Evolutionary conservation across 495 filamentous ascomycete genomes (phyloP).

Genomic region (Hypoxylon perforatum): DNA sequence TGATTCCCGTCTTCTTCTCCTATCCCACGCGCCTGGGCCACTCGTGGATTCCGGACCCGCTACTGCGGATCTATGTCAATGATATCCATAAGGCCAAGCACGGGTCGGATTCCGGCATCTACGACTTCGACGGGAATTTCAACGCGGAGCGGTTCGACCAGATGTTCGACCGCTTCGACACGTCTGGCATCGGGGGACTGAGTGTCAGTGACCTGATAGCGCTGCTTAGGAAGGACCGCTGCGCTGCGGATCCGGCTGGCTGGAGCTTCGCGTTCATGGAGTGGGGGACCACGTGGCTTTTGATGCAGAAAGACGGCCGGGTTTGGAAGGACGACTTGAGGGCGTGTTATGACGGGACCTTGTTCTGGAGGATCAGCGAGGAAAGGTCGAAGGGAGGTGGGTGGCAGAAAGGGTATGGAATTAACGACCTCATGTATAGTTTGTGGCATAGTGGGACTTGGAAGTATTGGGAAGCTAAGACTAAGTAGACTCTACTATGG

Average conservation of each 20-base stretch:
- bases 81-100: constrained; percentile 36
- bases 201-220: constrained; percentile 7
- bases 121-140: constrained; percentile 30
- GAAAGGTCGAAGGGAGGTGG: constrained; percentile 32
- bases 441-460: constrained; percentile 23
- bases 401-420: constrained; percentile 45
- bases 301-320: constrained; percentile 58
- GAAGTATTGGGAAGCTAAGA: constrained; percentile 22
- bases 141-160: constrained; percentile 19
- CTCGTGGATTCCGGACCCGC: constrained; percentile 28
- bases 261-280: constrained; percentile 54
- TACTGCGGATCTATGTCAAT: constrained; percentile 30
- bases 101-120: constrained; percentile 32
- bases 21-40: constrained; percentile 27
- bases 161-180: constrained; percentile 28
- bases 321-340: constrained; percentile 61
- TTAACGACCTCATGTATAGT: constrained; percentile 17
- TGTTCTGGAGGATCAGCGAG: constrained; percentile 48
- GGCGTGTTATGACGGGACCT: constrained; percentile 54
- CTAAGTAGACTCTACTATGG: background rate
- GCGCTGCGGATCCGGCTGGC: constrained; percentile 31
- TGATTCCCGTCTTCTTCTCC: constrained; percentile 43
- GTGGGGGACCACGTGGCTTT: constrained; percentile 58
- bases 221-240: constrained; percentile 24
- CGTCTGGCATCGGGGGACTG: constrained; percentile 9